Conservation (phyloP, 495 filamentous ascomycete species). For the Mycothermus thermophilus region DNA sequence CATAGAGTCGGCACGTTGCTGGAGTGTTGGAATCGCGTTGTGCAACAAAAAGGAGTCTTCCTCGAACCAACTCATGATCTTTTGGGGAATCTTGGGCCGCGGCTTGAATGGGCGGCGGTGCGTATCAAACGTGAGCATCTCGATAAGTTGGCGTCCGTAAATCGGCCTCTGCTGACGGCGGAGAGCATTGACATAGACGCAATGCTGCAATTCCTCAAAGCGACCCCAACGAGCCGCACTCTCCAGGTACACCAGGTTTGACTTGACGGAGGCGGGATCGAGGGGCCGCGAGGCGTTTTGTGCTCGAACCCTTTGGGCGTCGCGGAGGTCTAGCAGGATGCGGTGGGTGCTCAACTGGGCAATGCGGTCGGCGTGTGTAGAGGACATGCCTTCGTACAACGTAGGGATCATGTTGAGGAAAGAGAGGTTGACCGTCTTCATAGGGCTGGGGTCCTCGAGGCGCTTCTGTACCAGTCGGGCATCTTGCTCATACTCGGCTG, state of each 20-base stretch:
- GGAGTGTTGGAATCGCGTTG: constrained; percentile 58
- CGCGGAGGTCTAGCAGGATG: constrained; percentile 45
- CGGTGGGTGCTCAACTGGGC: constrained; percentile 49
- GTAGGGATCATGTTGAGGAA: constrained; percentile 74
- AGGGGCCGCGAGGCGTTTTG: constrained; percentile 44
- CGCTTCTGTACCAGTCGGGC: constrained; percentile 56
- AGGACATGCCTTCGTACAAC: constrained; percentile 52
- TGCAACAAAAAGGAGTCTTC: constrained; percentile 53
- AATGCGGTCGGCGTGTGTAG: constrained; percentile 45
- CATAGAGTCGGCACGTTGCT: constrained; percentile 55
- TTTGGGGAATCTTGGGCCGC: constrained; percentile 37
- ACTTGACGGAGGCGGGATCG: constrained; percentile 47
- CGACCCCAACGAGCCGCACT: constrained; percentile 54
- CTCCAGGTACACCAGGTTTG: constrained; percentile 58
- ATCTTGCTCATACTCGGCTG: constrained; percentile 65
- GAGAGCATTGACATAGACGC: constrained; percentile 65
- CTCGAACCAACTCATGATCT: constrained; percentile 58
- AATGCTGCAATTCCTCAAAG: constrained; percentile 67
- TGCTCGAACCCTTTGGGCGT: constrained; percentile 48
- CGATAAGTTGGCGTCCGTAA: constrained; percentile 61
- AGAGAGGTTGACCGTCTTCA: constrained; percentile 53
- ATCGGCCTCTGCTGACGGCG: constrained; percentile 69
- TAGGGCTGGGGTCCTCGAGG: constrained; percentile 50
- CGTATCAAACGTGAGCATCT: constrained; percentile 51
- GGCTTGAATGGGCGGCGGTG: constrained; percentile 40